Conservation (phyloP, 192 early-diverging fungal genomes). For the Jimgerdemannia lactiflua region DNA sequence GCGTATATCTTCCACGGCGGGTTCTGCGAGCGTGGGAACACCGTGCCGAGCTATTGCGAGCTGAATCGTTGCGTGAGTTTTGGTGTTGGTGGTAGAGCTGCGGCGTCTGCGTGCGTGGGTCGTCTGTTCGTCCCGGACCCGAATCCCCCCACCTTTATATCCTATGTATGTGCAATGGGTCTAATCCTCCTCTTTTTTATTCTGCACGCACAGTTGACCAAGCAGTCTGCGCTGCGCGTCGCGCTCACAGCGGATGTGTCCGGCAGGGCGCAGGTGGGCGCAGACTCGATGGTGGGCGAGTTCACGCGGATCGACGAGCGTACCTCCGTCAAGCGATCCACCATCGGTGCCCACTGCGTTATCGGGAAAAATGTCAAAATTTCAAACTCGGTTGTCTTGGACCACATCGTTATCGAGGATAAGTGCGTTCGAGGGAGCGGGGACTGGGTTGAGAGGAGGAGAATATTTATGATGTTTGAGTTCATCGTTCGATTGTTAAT, state of each 20-base stretch:
- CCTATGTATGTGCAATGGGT: not conserved
- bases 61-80: slow-evolving; percentile 74
- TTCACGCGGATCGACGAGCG: slow-evolving; percentile 88
- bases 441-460: not conserved
- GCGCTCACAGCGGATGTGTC: slow-evolving; percentile 67
- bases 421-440: slow-evolving; percentile 33
- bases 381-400: slow-evolving; percentile 94
- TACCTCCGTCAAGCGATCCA: slow-evolving; percentile 90
- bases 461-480: not conserved
- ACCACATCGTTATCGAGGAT: slow-evolving; percentile 92
- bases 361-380: slow-evolving; percentile 98
- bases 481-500: not conserved
- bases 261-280: slow-evolving; percentile 73
- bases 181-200: slow-evolving; percentile 4
- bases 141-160: too few relatives aligned
- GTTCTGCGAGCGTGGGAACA: slow-evolving; percentile 83
- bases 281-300: slow-evolving; percentile 90
- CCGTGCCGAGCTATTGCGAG: slow-evolving; percentile 80
- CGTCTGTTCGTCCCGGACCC: too few relatives aligned
- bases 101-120: too few relatives aligned
- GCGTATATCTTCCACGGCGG: slow-evolving; percentile 63
- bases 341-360: slow-evolving; percentile 90
- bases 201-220: not conserved
- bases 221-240: slow-evolving; percentile 52
- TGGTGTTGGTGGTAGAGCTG: too few relatives aligned